Percentiles rank a stretch among this genome's conserved stretches.
Evolutionary conservation across 805 yeast genomes (phyloP).

Genomic region (Saturnispora sekii): DNA sequence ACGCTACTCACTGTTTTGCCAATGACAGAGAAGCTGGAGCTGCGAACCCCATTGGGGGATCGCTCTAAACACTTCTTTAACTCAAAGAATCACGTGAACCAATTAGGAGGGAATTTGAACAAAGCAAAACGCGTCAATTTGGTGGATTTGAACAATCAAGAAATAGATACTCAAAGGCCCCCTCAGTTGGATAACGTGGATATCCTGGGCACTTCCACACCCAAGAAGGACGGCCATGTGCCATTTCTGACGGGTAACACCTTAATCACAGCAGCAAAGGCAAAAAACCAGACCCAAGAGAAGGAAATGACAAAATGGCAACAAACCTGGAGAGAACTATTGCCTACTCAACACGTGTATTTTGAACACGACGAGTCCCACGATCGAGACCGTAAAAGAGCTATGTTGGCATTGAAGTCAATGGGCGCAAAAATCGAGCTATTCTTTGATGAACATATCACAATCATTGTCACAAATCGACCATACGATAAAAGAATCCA

Average conservation of each 20-base stretch:
- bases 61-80: conserved; percentile 2
- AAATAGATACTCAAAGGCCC: conserved; percentile 5
- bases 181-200: conserved; percentile 5
- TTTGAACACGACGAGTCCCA: conserved; percentile 38
- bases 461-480: conserved; percentile 72
- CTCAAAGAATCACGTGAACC: not conserved
- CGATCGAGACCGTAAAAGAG: conserved; percentile 28
- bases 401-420: conserved; percentile 27
- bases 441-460: conserved; percentile 52
- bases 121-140: conserved; percentile 5
- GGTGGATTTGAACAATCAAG: not conserved
- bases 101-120: not conserved
- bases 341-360: conserved; percentile 47
- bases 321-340: conserved; percentile 46
- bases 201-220: conserved; percentile 12
- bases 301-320: conserved; percentile 48
- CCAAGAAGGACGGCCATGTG: conserved; percentile 14
- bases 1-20: not conserved
- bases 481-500: conserved; percentile 30
- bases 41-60: conserved; percentile 6
- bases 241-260: conserved; percentile 5
- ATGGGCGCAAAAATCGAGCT: conserved; percentile 50
- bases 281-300: conserved; percentile 12
- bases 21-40: conserved; percentile 2
- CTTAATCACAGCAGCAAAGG: conserved; percentile 3